phyloP scores from a whole-genome alignment of 140 eudicot species.

The Anethum foeniculum region DNA sequence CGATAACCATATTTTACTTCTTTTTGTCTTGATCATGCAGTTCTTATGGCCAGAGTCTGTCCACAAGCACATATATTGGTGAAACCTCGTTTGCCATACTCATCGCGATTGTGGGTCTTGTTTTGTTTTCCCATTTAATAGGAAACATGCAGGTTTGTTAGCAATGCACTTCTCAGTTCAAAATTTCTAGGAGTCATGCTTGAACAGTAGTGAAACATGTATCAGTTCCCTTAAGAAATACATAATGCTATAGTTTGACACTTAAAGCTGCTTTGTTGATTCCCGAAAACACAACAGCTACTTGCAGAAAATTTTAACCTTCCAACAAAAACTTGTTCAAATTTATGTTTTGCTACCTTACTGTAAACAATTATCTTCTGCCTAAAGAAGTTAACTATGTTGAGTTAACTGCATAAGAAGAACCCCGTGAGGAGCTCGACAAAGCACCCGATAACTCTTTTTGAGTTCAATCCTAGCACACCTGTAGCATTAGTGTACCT shows the following conservation, averaged over 20 bases:
- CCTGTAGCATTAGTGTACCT: not conserved
- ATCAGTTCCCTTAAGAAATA: not conserved
- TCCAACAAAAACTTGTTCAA: not conserved
- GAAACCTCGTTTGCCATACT: constrained; percentile 73
- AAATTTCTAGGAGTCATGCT: not conserved
- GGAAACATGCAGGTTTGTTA: constrained; percentile 88
- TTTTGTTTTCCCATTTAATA: constrained; percentile 72
- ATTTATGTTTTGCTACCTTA: not conserved
- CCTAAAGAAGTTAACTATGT: no score
- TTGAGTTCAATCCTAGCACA: not conserved
- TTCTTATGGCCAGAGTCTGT: constrained; percentile 75
- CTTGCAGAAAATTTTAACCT: not conserved
- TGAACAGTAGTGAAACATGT: not conserved
- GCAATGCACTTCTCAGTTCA: not conserved
- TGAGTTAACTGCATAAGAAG: no score
- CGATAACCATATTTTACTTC: not conserved
- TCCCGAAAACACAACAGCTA: not conserved
- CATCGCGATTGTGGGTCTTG: constrained; percentile 73
- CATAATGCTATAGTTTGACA: not conserved
- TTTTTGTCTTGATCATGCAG: constrained; percentile 30
- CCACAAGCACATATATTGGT: constrained; percentile 63
- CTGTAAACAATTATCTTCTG: no score
- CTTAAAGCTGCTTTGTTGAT: not conserved
- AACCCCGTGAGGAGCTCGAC: not conserved
- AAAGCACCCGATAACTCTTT: not conserved